Conservation (phyloP, 441 rosid species). For the Arabidopsis hybrid region DNA sequence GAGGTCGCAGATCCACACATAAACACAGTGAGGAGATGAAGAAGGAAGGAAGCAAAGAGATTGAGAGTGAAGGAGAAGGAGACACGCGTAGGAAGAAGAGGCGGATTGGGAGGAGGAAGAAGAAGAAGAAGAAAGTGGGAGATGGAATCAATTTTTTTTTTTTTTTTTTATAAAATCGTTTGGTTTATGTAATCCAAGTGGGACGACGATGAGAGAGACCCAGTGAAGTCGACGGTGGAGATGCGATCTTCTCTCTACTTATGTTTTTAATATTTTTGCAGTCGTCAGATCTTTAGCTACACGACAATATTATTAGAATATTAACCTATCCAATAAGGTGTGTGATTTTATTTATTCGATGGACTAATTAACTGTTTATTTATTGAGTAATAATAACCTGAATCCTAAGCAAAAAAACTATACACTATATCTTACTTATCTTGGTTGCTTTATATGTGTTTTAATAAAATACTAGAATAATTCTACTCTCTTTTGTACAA, state of each 20-base stretch:
- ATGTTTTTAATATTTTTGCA: not conserved
- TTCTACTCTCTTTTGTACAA: not conserved
- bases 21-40: not conserved
- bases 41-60: conserved; percentile 2
- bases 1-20: not conserved
- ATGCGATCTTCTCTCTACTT: conserved; percentile 25
- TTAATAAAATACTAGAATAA: not conserved
- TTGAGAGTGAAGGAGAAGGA: conserved; percentile 38
- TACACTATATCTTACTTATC: too few relatives aligned
- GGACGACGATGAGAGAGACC: conserved; percentile 2
- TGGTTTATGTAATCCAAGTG: conserved; percentile 30
- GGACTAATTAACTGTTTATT: not conserved
- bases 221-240: conserved; percentile 33
- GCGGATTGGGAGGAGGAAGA: conserved; percentile 23
- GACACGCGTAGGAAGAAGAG: conserved; percentile 38
- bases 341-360: not conserved
- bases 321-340: not conserved
- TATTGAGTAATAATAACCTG: not conserved
- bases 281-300: conserved; percentile 9
- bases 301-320: not conserved
- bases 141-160: conserved; percentile 12
- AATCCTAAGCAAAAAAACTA: not conserved
- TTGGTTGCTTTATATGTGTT: not conserved
- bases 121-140: conserved; percentile 15
- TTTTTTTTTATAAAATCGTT: too few relatives aligned